These are phyloP conservation scores for Colletotrichum navitas DNA, from an alignment of 2,329 filamentous ascomycete genomes.

Conservation along the genomic window DNA sequence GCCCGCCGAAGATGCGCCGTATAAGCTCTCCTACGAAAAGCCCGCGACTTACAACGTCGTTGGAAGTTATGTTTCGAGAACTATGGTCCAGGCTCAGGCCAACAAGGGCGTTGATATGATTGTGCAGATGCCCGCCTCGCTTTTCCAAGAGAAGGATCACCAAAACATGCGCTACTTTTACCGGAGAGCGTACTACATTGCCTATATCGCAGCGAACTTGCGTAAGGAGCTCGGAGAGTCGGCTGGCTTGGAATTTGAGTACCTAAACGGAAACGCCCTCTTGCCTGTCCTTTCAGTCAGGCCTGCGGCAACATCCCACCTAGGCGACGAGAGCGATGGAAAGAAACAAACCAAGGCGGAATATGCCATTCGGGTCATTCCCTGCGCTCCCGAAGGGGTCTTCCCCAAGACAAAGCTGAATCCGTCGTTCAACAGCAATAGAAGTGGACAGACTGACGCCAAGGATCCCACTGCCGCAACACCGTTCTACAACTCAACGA, in stretches of 20 bases:
- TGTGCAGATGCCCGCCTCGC: slow-evolving; percentile 81
- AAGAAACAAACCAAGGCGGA: slow-evolving; percentile 50
- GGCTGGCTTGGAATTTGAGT: slow-evolving; percentile 72
- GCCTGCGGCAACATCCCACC: slow-evolving; percentile 49
- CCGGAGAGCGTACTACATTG: slow-evolving; percentile 91
- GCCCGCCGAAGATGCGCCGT: slow-evolving; percentile 80
- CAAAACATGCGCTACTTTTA: slow-evolving; percentile 94
- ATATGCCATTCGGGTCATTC: slow-evolving; percentile 80
- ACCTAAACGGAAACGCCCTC: slow-evolving; percentile 79
- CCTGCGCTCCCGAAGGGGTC: slow-evolving; percentile 74
- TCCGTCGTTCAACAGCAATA: slow-evolving; percentile 77
- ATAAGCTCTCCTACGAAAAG: slow-evolving; percentile 83
- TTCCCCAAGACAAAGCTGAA: slow-evolving; percentile 81
- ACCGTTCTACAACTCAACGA: slow-evolving; percentile 88
- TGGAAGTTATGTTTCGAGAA: slow-evolving; percentile 86
- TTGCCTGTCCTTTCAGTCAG: slow-evolving; percentile 74
- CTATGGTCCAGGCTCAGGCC: slow-evolving; percentile 74
- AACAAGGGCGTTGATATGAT: slow-evolving; percentile 81
- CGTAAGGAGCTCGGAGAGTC: slow-evolving; percentile 66
- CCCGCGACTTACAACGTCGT: slow-evolving; percentile 87
- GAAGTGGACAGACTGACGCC: slow-evolving; percentile 62
- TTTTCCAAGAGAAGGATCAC: slow-evolving; percentile 97
- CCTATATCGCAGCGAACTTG: slow-evolving; percentile 80
- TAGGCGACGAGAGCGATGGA: slow-evolving; percentile 42
- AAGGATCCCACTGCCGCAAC: slow-evolving; percentile 66